A percentile compares a stretch with the other conserved stretches of the same genome.
Evolutionary conservation across 495 filamentous ascomycete species (phyloP).

Genomic region (Tuber brumale): DNA sequence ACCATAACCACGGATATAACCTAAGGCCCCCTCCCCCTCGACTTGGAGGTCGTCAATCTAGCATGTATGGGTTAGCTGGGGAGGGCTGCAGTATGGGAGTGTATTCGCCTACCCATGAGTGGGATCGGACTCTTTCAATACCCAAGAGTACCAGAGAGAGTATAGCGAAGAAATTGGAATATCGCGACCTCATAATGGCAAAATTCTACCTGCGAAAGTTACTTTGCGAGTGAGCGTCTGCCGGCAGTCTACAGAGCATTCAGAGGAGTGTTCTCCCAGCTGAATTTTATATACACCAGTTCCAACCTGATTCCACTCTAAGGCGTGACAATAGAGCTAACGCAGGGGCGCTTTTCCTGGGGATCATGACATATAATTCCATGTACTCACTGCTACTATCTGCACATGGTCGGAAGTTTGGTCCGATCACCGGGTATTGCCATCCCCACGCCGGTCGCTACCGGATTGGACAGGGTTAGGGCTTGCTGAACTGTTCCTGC

Average conservation of each 20-base stretch:
- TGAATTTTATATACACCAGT: background rate
- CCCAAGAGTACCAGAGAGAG: background rate
- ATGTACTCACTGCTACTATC: background rate
- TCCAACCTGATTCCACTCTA: background rate
- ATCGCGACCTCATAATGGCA: background rate
- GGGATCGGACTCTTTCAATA: background rate
- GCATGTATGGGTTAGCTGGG: background rate
- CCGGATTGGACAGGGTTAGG: background rate
- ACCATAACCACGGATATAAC: constrained; percentile 28
- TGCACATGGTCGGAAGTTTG: background rate
- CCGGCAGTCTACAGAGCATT: background rate
- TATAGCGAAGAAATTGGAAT: background rate
- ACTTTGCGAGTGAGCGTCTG: background rate
- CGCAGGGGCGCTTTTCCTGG: background rate
- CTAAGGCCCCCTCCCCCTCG: constrained; percentile 14
- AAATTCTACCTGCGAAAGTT: constrained; percentile 1
- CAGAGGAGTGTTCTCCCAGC: background rate
- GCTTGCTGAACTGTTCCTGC: constrained; percentile 4
- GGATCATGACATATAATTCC: background rate
- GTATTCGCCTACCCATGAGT: constrained; percentile 1
- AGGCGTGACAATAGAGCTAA: background rate
- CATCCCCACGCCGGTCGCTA: background rate
- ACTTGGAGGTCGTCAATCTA: constrained; percentile 21
- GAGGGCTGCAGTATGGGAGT: background rate
- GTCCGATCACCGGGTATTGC: background rate